Percentiles rank a stretch among this genome's conserved stretches.
phyloP scores from a whole-genome alignment of 2,329 filamentous ascomycete species.

The Diplodia intermedia region DNA sequence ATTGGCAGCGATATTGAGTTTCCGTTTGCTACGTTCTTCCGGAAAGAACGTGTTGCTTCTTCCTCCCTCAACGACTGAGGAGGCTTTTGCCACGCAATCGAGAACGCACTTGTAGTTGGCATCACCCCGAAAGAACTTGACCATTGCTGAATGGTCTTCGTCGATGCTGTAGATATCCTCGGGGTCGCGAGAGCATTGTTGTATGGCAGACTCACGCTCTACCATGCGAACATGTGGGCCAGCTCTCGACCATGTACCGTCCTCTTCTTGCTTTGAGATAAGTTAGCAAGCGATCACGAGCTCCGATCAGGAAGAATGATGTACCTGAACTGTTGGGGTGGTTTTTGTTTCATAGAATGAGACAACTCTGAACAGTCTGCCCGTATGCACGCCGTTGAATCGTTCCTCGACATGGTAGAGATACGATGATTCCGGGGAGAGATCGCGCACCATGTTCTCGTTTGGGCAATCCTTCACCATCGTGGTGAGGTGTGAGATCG shows the following conservation, averaged over 20 bases:
- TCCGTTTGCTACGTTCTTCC: not conserved
- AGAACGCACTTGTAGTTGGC: not conserved
- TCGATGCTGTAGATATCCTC: not conserved
- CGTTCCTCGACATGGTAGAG: not conserved
- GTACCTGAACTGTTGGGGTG: not conserved
- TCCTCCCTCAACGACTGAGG: not conserved
- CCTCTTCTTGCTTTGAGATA: not conserved
- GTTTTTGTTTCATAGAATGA: slow-evolving; percentile 15
- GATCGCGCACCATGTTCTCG: not conserved
- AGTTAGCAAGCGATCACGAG: not conserved
- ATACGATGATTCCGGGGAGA: not conserved
- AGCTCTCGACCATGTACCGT: not conserved
- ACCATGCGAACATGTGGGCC: not conserved
- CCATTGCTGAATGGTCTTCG: slow-evolving; percentile 7
- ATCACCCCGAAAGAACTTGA: not conserved
- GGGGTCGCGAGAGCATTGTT: not conserved
- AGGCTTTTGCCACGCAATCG: not conserved
- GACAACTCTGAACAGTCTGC: not conserved
- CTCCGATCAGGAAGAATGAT: accelerated
- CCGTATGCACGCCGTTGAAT: not conserved
- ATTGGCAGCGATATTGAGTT: accelerated
- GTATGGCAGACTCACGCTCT: not conserved
- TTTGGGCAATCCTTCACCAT: not conserved
- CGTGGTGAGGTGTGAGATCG: not conserved
- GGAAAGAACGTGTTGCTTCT: accelerated